Percentiles rank a stretch among this genome's conserved stretches.
Evolutionary conservation across 495 filamentous ascomycete species (phyloP).

Genomic region (Daldinia caldariorum): DNA sequence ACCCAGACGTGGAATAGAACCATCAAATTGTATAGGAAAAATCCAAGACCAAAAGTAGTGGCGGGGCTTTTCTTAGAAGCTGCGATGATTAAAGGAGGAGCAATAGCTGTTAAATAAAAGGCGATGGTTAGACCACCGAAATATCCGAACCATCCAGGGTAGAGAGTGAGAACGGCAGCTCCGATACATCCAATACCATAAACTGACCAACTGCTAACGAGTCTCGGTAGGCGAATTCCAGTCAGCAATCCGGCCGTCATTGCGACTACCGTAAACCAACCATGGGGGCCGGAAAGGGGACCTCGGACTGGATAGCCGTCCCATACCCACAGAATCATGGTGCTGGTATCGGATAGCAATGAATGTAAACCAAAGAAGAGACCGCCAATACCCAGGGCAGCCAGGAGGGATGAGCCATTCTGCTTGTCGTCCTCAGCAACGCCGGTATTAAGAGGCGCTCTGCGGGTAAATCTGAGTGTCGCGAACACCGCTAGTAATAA

Average conservation of each 20-base stretch:
- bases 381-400: constrained; percentile 81
- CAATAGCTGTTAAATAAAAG: constrained; percentile 82
- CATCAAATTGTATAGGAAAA: constrained; percentile 88
- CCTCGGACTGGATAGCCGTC: constrained; percentile 93
- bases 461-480: constrained; percentile 73
- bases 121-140: constrained; percentile 82
- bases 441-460: constrained; percentile 61
- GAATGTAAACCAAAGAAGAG: constrained; percentile 93
- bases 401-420: constrained; percentile 74
- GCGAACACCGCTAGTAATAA: constrained; percentile 79
- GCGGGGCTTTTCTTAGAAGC: constrained; percentile 79
- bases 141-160: constrained; percentile 87
- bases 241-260: constrained; percentile 87
- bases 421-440: constrained; percentile 52
- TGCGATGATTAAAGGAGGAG: constrained; percentile 77
- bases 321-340: constrained; percentile 99
- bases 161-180: constrained; percentile 81
- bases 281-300: constrained; percentile 88
- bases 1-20: constrained; percentile 97
- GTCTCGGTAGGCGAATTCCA: constrained; percentile 75
- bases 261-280: constrained; percentile 79
- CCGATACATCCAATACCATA: constrained; percentile 81
- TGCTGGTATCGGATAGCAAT: constrained; percentile 94
- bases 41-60: constrained; percentile 83
- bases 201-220: constrained; percentile 81